phyloP scores from a whole-genome alignment of 768 basidiomycete species.

The Termitomyces sp. region DNA sequence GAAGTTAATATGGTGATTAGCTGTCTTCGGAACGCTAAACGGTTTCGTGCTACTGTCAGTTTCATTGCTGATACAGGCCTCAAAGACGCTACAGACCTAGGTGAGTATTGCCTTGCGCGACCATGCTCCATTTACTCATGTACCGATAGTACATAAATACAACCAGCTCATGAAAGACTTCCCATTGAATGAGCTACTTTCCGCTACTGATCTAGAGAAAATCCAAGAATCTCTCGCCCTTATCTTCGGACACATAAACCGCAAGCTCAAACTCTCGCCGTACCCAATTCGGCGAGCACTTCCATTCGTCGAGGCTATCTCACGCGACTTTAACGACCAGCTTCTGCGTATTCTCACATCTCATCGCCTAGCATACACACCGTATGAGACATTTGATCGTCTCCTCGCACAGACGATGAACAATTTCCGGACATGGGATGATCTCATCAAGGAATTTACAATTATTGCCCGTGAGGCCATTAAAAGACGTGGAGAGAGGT shows the following conservation, averaged over 20 bases:
- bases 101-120: slow-evolving; percentile 33
- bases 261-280: slow-evolving; percentile 92
- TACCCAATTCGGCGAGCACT: slow-evolving; percentile 95
- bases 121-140: background rate
- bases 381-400: slow-evolving; percentile 91
- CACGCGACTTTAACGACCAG: slow-evolving; percentile 94
- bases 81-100: slow-evolving; percentile 87
- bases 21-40: slow-evolving; percentile 90
- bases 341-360: slow-evolving; percentile 86
- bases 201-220: slow-evolving; percentile 94
- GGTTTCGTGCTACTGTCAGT: slow-evolving; percentile 95
- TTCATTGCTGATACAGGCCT: slow-evolving; percentile 97
- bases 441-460: slow-evolving; percentile 86
- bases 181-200: slow-evolving; percentile 92
- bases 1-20: slow-evolving; percentile 93
- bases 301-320: slow-evolving; percentile 97
- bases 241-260: slow-evolving; percentile 92
- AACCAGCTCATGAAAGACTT: slow-evolving; percentile 99
- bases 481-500: slow-evolving; percentile 82
- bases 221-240: slow-evolving; percentile 82
- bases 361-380: slow-evolving; percentile 88
- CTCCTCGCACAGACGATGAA: slow-evolving; percentile 68
- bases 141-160: slow-evolving; percentile 82
- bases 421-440: slow-evolving; percentile 88
- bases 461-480: slow-evolving; percentile 92